These are phyloP conservation scores for Cenococcum geophilum DNA, from an alignment of 495 filamentous ascomycete species.

Conservation along the genomic window DNA sequence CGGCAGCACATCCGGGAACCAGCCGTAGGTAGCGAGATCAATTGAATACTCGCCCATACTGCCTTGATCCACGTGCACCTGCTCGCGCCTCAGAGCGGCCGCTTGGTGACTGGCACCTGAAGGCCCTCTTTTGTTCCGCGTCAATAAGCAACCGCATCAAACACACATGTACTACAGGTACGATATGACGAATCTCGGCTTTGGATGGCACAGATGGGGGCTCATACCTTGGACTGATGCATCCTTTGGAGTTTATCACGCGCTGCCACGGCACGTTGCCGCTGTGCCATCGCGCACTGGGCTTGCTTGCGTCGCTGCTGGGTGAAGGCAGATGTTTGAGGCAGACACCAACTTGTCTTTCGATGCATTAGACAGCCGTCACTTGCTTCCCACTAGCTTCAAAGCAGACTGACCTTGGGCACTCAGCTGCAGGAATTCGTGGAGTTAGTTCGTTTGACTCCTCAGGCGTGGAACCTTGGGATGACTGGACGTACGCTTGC, in stretches of 20 bases:
- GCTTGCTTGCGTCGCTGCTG: constrained; percentile 36
- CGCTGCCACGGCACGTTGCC: constrained; percentile 90
- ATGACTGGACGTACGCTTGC: constrained; percentile 57
- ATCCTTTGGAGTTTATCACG: constrained; percentile 79
- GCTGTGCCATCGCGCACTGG: constrained; percentile 50
- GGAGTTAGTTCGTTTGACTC: constrained; percentile 13
- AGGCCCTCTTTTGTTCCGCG: constrained; percentile 32
- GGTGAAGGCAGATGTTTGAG: constrained; percentile 71
- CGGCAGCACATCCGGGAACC: constrained; percentile 38
- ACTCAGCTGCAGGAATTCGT: constrained; percentile 32
- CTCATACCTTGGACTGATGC: constrained; percentile 72
- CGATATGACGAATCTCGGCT: constrained; percentile 1
- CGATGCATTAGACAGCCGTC: constrained; percentile 6
- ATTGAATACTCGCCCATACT: constrained; percentile 36
- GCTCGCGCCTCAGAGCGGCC: constrained; percentile 33
- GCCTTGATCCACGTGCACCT: constrained; percentile 35
- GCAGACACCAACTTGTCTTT: constrained; percentile 75
- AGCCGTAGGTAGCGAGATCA: constrained; percentile 35
- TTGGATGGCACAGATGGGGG: not conserved
- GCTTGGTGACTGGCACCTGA: constrained; percentile 37
- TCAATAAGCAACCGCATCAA: not conserved
- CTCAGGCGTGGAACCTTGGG: not conserved
- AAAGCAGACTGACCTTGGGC: constrained; percentile 36
- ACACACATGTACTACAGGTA: constrained; percentile 12
- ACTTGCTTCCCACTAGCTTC: constrained; percentile 2